Evolutionary conservation across 768 basidiomycete species (phyloP).

Genomic region (Agaricus blazei): DNA sequence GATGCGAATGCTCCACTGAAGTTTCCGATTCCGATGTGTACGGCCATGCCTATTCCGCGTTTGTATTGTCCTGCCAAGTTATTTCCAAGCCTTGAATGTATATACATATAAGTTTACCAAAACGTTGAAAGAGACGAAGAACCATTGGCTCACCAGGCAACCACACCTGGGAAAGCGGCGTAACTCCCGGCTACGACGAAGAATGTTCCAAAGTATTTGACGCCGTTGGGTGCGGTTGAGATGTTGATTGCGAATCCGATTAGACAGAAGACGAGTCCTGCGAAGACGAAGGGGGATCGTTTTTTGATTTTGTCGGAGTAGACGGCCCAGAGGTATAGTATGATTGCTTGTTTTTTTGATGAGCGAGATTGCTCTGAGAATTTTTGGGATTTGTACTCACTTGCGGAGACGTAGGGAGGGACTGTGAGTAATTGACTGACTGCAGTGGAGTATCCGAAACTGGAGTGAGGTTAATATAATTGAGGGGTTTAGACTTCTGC

Average conservation of each 20-base stretch:
- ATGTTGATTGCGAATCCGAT: constrained; percentile 65
- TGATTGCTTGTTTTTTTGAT: constrained; percentile 37
- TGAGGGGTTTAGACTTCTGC: background rate
- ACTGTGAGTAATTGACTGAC: constrained; percentile 64
- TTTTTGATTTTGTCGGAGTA: constrained; percentile 52
- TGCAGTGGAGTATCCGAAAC: constrained; percentile 54
- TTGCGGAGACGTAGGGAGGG: constrained; percentile 60
- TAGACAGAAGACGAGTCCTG: constrained; percentile 42
- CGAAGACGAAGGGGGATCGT: constrained; percentile 56
- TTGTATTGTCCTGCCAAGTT: constrained; percentile 69
- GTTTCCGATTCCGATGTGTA: constrained; percentile 67
- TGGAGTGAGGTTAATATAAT: constrained; percentile 14
- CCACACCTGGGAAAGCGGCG: constrained; percentile 51
- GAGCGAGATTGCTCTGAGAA: background rate
- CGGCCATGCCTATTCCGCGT: constrained; percentile 60
- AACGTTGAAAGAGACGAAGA: background rate
- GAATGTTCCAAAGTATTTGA: constrained; percentile 72
- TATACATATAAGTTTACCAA: background rate
- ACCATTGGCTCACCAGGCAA: constrained; percentile 48
- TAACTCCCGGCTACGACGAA: constrained; percentile 63
- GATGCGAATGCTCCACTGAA: constrained; percentile 60
- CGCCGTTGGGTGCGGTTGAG: constrained; percentile 41
- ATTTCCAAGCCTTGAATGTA: constrained; percentile 50
- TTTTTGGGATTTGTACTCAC: constrained; percentile 30
- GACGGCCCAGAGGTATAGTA: constrained; percentile 46